Evolutionary conservation across 768 basidiomycete genomes (phyloP), one percentile per base, ranked within the genome.

Genomic region (Trametes punicea): DNA sequence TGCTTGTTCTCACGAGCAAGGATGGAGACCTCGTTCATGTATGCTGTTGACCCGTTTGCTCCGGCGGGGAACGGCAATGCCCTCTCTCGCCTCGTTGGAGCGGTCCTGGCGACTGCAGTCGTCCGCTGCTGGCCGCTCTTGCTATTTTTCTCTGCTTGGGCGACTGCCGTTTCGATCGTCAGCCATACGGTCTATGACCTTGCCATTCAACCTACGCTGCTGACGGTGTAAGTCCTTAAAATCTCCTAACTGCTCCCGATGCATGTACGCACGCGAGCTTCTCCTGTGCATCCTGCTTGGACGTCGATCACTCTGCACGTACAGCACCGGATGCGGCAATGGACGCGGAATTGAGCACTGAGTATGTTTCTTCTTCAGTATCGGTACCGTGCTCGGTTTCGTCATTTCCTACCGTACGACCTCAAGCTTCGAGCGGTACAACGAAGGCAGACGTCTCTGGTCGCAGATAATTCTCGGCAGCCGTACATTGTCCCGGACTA

Each of bases 371-470:
- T 77, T 45, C 77, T 18, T 21, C 55, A 75, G 75, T 21, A 60
- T 76, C 33, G 76, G 87, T 77, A 87, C 85, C 4, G 83, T 88
- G 1, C 74, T 88, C 21, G 87, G 87, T 77, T 88, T 88, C 60
- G 80, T 88, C 31, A 81, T 88, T 48, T 85, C 85, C 0, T 87
- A 85, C 67, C 68, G 85, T 55, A 87, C 86, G 9, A 87, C 84
- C 10, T 82, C 85, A 4, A 85, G 84, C 34, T 87, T 86, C 62
- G 85, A 87, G 66, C 73, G 85, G n/a, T 88, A 88, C 68, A 88
- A 88, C 53, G 87, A 89, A 63, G 87, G 87, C 21, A 71, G 87
- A 50, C 71, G 77, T 47, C 70, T 82, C 5, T 89, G 87, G 87
- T 83, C 84, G 3, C 80, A 84, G 58, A 83, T 88, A n/a, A 78